Base-by-base conservation (phyloP, 306 rosid species). In the Cicer pinnatifidum region DNA sequence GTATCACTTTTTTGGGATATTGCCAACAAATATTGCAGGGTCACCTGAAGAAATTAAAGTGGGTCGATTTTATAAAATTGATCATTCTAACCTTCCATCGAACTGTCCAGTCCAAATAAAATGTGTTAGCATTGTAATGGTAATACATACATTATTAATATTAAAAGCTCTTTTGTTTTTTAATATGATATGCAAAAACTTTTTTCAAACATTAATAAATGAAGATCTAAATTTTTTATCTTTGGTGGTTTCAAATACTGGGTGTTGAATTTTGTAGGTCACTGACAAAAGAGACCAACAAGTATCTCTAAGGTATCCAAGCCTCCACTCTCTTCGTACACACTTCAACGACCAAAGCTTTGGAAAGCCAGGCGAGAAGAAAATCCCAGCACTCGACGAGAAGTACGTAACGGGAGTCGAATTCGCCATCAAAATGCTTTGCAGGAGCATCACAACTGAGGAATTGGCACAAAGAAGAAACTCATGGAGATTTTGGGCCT, bases 401-500 rank as follows among this genome's bases (percentile, higher is more conserved):
- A 84, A 84, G 82, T 87, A 77, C 81, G 75, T 54, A 1, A 88
- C 89, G 92, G 75, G 59, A 8, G 72, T 83, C n/a, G 86, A 84
- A 33, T 40, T 71, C 9, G 96, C 97, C 15, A 61, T 73, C 12
- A 81, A 82, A 8, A 83, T 78, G 33, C 94, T 93, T 48, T 47
- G 43, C 50, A 82, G 87, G 76, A 86, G 89, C 80, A 46, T 93
- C 71, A 67, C 84, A 8, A 7, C 70, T 0, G 81, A 74, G 69
- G 92, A 88, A 45, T 76, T 88, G 40, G 81, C 78, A 1, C 84
- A 86, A 7, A 78, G 41, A 33, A 66, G 83, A 65, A 77, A 80
- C 78, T 82, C 73, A 1, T 89, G 96, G 92, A 70, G 81, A 79
- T 91, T 93, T 80, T 93, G 98, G 98, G 77, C 71, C 5, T 76